These are phyloP conservation scores for Larix kaempferi DNA, from an alignment of 75 land plant species.

Conservation along the genomic window DNA sequence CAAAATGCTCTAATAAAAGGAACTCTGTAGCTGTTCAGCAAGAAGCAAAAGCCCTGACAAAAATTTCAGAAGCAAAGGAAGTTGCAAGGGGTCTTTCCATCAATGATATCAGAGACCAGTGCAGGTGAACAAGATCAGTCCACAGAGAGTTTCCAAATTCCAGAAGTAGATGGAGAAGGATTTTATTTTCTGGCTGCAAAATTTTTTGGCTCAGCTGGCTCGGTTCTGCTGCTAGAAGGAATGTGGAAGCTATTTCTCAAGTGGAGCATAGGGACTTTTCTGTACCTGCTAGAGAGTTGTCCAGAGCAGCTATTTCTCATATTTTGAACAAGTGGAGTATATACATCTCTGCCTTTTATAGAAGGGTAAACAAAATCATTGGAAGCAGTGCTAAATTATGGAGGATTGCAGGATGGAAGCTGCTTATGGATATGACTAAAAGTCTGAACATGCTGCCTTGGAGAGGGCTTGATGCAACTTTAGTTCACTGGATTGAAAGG, in stretches of 20 bases:
- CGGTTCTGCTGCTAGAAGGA: conserved; percentile 24
- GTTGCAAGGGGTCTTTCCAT: too few species aligned
- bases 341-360: conserved; percentile 34
- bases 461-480: conserved; percentile 47
- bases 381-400: conserved; percentile 29
- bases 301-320: conserved; percentile 42
- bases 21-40: too few species aligned
- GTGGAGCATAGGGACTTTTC: conserved; percentile 10
- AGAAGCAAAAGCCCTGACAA: too few species aligned
- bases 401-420: conserved; percentile 66
- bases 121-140: conserved; percentile 7
- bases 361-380: conserved; percentile 15
- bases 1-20: too few species aligned
- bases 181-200: conserved; percentile 24
- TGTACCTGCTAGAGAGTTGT: conserved; percentile 30
- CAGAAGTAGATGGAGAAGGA: conserved; percentile 32
- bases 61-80: too few species aligned
- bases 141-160: conserved; percentile 6
- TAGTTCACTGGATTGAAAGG: conserved; percentile 71
- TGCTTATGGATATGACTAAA: conserved; percentile 34
- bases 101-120: too few species aligned
- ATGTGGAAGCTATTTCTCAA: conserved; percentile 16
- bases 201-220: conserved; percentile 43
- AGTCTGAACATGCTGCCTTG: conserved; percentile 25
- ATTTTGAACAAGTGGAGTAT: conserved; percentile 44